Percentiles rank a stretch among this genome's conserved stretches.
These are phyloP conservation scores for Microbotryum scabiosae DNA, from an alignment of 1,284 basidiomycete species.

Conservation along the genomic window DNA sequence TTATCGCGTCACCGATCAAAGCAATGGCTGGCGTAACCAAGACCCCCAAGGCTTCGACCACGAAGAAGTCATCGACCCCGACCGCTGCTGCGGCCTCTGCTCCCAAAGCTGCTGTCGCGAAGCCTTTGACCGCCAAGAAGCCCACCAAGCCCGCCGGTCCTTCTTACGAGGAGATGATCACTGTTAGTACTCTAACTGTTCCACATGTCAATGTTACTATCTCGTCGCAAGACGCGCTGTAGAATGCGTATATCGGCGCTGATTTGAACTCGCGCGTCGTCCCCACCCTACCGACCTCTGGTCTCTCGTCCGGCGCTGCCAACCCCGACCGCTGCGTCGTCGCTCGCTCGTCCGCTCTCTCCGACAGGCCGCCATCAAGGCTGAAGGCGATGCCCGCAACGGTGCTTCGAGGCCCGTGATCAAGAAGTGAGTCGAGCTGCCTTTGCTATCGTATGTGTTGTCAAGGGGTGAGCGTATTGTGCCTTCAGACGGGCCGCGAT, in stretches of 20 bases:
- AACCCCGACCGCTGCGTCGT: neutral
- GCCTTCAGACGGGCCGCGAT: no score
- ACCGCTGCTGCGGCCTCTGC: neutral
- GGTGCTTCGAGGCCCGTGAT: slow-evolving; percentile 13
- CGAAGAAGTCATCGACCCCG: slow-evolving; percentile 2
- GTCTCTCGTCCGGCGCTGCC: neutral
- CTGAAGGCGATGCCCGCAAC: slow-evolving; percentile 7
- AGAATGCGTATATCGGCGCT: neutral
- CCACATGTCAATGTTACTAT: no score
- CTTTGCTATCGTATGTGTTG: neutral
- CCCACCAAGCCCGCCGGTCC: slow-evolving; percentile 1
- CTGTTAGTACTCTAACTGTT: neutral
- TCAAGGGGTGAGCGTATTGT: neutral
- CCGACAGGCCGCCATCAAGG: slow-evolving; percentile 17
- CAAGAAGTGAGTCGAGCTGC: slow-evolving; percentile 23
- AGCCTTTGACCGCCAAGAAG: slow-evolving; percentile 3
- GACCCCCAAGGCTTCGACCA: neutral
- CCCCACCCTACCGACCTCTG: neutral
- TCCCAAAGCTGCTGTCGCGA: neutral
- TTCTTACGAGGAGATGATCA: slow-evolving; percentile 9
- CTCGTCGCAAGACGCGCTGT: no score
- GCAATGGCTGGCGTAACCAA: neutral
- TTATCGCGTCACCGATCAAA: neutral
- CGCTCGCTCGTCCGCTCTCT: neutral
- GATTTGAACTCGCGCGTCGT: neutral